Evolutionary conservation across 179 eudicot species (phyloP).

Genomic region (Beta macrorhiza): DNA sequence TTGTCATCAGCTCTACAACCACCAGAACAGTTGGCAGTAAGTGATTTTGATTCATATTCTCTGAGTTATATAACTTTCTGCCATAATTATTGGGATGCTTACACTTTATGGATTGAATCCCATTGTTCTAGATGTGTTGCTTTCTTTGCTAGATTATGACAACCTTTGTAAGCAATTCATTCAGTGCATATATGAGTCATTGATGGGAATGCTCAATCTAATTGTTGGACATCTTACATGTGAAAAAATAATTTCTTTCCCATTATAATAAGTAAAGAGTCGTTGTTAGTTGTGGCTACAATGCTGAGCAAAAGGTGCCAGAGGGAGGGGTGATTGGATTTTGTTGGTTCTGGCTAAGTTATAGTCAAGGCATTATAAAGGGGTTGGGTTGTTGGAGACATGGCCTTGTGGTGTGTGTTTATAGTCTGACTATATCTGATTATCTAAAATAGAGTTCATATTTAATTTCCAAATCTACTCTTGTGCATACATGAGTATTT

Average conservation of each 20-base stretch:
- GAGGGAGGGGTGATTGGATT: not conserved
- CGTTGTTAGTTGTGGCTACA: not conserved
- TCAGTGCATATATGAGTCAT: not conserved
- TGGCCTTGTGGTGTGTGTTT: not conserved
- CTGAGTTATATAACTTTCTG: not conserved
- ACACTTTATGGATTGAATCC: not conserved
- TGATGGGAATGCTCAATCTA: not conserved
- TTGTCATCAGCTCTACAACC: constrained; percentile 92
- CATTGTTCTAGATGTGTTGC: too few relatives aligned
- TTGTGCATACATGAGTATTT: not conserved
- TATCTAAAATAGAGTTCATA: not conserved
- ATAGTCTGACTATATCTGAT: not conserved
- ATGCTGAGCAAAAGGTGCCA: not conserved
- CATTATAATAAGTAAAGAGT: not conserved
- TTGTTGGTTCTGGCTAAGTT: not conserved
- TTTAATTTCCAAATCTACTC: not conserved
- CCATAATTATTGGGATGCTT: not conserved
- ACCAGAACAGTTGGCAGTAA: constrained; percentile 81
- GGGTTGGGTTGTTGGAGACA: not conserved
- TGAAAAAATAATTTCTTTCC: not conserved
- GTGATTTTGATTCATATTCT: constrained; percentile 22
- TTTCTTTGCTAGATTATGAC: too few relatives aligned
- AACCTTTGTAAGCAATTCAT: not conserved
- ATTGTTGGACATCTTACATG: not conserved
- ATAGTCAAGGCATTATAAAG: not conserved